Base-by-base conservation (phyloP, 495 filamentous ascomycete species). In the Lepidopterella palustris region DNA sequence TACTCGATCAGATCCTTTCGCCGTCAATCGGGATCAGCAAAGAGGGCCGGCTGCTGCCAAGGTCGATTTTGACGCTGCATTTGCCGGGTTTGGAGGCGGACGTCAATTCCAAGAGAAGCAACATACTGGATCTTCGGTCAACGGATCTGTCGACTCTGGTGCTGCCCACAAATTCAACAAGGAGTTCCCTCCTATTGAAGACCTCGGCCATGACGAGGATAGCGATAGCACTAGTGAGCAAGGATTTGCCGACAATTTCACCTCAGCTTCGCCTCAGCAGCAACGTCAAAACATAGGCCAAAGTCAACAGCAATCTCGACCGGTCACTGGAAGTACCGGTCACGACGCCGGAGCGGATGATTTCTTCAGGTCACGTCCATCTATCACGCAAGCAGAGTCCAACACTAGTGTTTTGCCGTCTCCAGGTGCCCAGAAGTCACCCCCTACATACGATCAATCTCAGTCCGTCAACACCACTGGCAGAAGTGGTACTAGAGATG, bases 121-220 rank as follows among this genome's bases (percentile, higher is more conserved):
- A 20, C 32, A 52, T 13, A 32, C 67, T 15, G 57, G 47, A 15
- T 53, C 61, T 21, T 35, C 42, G 10, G 35, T 58, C 18, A 64
- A 61, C 53, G 60, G 63, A 11, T 42, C 62, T 27, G 58, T 60
- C 15, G 58, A 45, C 20, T 42, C 50, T 9, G 60, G 23, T 35
- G 72, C 55, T 53, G 24, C 32, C 6, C 71, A 68, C 23, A 68
- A 65, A 4, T 82, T 86, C 58, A 74, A 82, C 65, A 73, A 81
- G n/a, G 93, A 97, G 68, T 97, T 97, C 74, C 95, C 95, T 31
- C 93, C 93, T 1, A 96, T 97, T 58, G 85, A 85, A 35, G 92
- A 96, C 66, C 70, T 96, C 31, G 85, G 85, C 45, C 68, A 68
- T n/a, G 78, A 86, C 51, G 89, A 93, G 60, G 90, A 92, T 13